A percentile compares a stretch with the other conserved stretches of the same genome.
Conservation (phyloP, 2,329 filamentous ascomycete species). For the Diaporthe humulicola region DNA sequence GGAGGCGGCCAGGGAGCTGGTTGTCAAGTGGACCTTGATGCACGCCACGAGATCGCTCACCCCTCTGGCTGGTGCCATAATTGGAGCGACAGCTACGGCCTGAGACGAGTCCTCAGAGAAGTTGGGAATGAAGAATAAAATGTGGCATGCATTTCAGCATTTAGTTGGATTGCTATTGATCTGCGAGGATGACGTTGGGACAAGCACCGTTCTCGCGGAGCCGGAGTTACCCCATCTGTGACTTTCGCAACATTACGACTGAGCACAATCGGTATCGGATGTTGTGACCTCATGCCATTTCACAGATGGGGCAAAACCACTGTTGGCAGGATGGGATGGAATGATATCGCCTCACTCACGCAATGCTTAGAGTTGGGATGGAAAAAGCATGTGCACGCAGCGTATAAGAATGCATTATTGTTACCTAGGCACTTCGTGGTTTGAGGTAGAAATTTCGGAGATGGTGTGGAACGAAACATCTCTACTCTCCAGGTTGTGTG, state of each 20-base stretch:
- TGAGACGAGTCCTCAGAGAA: not conserved
- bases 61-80: not conserved
- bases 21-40: constrained; percentile 47
- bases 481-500: too few species aligned
- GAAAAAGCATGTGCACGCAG: not conserved
- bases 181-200: not conserved
- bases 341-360: not conserved
- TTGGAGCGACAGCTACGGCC: not conserved
- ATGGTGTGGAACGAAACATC: too few species aligned
- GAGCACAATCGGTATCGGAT: not conserved
- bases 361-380: not conserved
- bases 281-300: not conserved
- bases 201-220: not conserved
- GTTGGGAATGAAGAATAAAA: not conserved
- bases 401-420: not conserved
- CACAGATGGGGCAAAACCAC: not conserved
- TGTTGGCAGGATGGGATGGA: not conserved
- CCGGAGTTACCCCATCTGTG: not conserved
- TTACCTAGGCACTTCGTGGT: not conserved
- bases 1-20: constrained; percentile 40
- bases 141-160: too few species aligned
- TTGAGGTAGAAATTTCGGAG: too few species aligned
- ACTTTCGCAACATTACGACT: not conserved
- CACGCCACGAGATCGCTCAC: constrained; percentile 41
- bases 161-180: not conserved